Percentiles rank a stretch among this genome's conserved stretches.
These are phyloP conservation scores for Rubroboletus satanas DNA, from an alignment of 768 basidiomycete genomes.

Conservation along the genomic window DNA sequence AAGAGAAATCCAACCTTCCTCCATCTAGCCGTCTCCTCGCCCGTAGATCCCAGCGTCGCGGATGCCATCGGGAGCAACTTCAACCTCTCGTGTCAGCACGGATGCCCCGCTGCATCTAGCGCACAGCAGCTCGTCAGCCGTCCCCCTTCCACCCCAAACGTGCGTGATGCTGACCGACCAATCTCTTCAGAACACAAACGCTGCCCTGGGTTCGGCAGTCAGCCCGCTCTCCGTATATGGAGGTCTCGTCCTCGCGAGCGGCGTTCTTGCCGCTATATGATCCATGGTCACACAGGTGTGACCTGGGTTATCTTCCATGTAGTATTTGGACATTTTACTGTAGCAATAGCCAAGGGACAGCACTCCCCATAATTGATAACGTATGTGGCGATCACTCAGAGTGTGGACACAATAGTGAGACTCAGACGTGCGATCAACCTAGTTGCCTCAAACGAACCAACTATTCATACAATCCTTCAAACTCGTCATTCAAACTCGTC, in stretches of 20 bases:
- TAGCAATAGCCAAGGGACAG: conserved; percentile 9
- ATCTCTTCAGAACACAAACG: conserved; percentile 16
- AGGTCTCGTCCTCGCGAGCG: conserved; percentile 18
- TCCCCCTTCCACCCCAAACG: not conserved
- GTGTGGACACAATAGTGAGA: not conserved
- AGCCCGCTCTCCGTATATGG: conserved; percentile 21
- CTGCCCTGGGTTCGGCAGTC: conserved; percentile 18
- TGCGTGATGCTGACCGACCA: not conserved
- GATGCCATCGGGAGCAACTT: conserved; percentile 21
- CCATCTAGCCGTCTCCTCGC: conserved; percentile 20
- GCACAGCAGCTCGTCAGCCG: conserved; percentile 21
- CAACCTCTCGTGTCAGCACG: conserved; percentile 23
- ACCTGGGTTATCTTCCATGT: not conserved
- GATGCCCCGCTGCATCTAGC: conserved; percentile 18
- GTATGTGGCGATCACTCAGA: not conserved
- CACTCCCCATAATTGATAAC: conserved; percentile 1
- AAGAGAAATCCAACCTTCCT: not conserved
- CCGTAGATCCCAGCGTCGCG: conserved; percentile 21
- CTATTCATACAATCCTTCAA: not conserved
- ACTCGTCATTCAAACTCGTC: not conserved
- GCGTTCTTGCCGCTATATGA: conserved; percentile 20
- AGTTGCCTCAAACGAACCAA: too few relatives aligned
- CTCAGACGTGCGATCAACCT: not conserved
- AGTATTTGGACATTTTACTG: conserved; percentile 14
- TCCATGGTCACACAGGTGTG: not conserved